phyloP scores from a whole-genome alignment of 2,329 filamentous ascomycete species.

The Fusarium sublunatum region DNA sequence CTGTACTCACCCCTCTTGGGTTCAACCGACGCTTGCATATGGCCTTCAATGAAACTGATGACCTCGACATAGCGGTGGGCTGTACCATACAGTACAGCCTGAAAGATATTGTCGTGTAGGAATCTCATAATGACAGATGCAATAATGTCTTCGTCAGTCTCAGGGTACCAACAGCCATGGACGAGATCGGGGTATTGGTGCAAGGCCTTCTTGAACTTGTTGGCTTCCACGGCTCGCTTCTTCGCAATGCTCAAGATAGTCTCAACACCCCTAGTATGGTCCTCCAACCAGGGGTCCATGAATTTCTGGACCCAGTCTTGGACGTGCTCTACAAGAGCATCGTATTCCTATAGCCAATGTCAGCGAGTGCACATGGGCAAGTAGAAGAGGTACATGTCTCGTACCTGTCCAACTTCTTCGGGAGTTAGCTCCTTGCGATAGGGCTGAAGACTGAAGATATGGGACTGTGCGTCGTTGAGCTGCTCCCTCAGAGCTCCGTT shows the following conservation, averaged over 20 bases:
- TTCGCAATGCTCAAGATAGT: conserved; percentile 33
- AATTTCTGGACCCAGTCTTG: conserved; percentile 53
- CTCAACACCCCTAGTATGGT: conserved; percentile 43
- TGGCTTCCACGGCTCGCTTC: conserved; percentile 43
- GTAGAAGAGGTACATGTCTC: conserved; percentile 1
- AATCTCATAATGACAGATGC: conserved; percentile 52
- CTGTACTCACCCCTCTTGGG: conserved; percentile 51
- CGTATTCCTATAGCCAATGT: conserved; percentile 49
- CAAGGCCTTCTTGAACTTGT: conserved; percentile 44
- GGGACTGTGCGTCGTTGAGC: conserved; percentile 52
- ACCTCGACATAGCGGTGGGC: conserved; percentile 40
- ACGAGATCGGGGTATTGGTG: conserved; percentile 49
- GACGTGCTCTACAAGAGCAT: conserved; percentile 50
- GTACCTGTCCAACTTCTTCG: conserved; percentile 52
- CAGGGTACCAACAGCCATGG: conserved; percentile 49
- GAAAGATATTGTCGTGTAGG: conserved; percentile 52
- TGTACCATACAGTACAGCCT: conserved; percentile 48
- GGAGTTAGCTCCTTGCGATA: conserved; percentile 54
- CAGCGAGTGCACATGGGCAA: conserved; percentile 5
- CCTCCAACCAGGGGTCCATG: conserved; percentile 48
- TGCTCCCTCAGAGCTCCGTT: conserved; percentile 47
- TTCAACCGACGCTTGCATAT: conserved; percentile 51
- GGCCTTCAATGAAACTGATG: conserved; percentile 50
- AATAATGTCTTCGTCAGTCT: conserved; percentile 54
- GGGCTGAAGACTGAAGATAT: conserved; percentile 56